Evolutionary conservation across 208 protist genomes (phyloP).

Genomic region (Trypanosoma brucei): DNA sequence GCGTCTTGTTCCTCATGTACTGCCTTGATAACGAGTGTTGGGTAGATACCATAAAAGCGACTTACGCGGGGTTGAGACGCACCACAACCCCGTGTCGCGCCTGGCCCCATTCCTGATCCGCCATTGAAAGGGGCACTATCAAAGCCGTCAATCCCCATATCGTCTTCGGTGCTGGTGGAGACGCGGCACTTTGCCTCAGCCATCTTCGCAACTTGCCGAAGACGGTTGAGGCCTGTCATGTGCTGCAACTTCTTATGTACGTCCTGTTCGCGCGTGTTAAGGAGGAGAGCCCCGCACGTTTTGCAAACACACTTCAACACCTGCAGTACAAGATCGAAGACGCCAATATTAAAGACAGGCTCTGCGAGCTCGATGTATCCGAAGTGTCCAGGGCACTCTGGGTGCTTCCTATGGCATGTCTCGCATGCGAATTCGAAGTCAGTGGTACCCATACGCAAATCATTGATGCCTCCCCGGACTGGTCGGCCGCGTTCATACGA

Average conservation of each 20-base stretch:
- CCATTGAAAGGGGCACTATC: neutral
- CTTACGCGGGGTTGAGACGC: constrained; percentile 76
- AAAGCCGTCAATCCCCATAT: neutral
- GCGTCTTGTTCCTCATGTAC: constrained; percentile 73
- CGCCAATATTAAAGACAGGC: constrained; percentile 97
- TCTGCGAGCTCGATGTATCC: constrained; percentile 97
- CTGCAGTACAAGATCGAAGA: constrained; percentile 93
- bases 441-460: constrained; percentile 86
- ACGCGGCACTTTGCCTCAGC: constrained; percentile 64
- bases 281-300: constrained; percentile 91
- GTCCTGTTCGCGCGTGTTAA: constrained; percentile 51
- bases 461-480: constrained; percentile 81
- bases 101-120: neutral
- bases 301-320: constrained; percentile 97
- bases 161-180: constrained; percentile 25
- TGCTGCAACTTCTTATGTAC: constrained; percentile 48
- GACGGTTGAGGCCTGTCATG: constrained; percentile 59
- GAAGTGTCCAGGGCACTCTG: constrained; percentile 97
- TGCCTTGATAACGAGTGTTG: constrained; percentile 60
- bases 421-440: constrained; percentile 83
- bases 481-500: constrained; percentile 79
- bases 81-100: constrained; percentile 70
- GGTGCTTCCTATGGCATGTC: constrained; percentile 75
- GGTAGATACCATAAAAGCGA: constrained; percentile 68
- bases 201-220: constrained; percentile 73